These are phyloP conservation scores for Acacia acuminata DNA, from an alignment of 306 rosid genomes.

Conservation along the genomic window DNA sequence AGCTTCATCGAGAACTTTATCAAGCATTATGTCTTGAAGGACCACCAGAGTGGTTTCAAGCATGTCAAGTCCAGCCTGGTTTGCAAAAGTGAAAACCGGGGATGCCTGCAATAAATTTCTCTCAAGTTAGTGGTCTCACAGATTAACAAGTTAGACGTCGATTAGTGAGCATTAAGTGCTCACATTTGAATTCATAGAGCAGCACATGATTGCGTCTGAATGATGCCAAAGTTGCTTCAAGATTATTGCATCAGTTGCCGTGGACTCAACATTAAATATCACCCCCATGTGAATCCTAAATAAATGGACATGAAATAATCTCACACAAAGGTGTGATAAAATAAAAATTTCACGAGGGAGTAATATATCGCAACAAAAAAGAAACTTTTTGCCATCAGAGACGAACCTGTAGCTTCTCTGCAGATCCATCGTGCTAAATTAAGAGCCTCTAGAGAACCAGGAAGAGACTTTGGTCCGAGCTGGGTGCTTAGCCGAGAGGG, in stretches of 20 bases:
- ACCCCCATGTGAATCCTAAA: conserved; percentile 70
- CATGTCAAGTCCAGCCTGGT: conserved; percentile 98
- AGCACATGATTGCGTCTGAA: conserved; percentile 90
- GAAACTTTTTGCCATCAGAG: background rate
- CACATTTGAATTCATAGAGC: conserved; percentile 85
- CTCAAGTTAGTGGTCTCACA: background rate
- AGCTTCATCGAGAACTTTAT: conserved; percentile 87
- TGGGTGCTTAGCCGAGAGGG: conserved; percentile 73
- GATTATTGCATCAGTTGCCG: conserved; percentile 62
- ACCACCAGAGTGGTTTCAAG: conserved; percentile 95
- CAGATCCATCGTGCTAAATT: conserved; percentile 82
- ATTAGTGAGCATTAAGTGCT: background rate
- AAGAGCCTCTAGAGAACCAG: conserved; percentile 91
- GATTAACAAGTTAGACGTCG: background rate
- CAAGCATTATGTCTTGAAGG: conserved; percentile 94
- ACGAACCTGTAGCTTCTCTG: conserved; percentile 69
- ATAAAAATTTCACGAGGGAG: background rate
- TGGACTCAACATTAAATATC: conserved; percentile 64
- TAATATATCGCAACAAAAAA: background rate
- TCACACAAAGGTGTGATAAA: background rate
- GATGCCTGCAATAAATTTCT: conserved; percentile 64
- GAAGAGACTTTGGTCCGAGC: conserved; percentile 71
- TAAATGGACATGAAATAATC: background rate
- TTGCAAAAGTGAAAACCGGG: conserved; percentile 89
- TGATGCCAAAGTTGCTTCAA: conserved; percentile 95